Percentiles rank a stretch among this genome's conserved stretches.
phyloP scores from a whole-genome alignment of 345 rosid genomes.

The Capsella bursapastoris region DNA sequence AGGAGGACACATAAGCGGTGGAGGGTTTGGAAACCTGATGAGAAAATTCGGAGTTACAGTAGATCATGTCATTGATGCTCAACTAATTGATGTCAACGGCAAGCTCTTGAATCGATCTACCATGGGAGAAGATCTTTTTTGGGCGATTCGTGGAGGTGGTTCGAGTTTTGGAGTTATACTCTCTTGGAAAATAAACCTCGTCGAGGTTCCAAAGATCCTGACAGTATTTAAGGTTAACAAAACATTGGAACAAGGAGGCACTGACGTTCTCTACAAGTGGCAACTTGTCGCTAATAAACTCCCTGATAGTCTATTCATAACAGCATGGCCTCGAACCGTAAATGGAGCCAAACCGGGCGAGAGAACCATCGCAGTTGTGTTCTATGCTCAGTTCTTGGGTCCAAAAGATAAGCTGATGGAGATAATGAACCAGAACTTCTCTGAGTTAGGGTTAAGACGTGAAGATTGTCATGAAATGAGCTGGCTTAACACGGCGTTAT shows the following conservation, averaged over 20 bases:
- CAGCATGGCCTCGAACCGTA: constrained; percentile 35
- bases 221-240: constrained; percentile 33
- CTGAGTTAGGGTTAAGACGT: constrained; percentile 42
- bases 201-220: constrained; percentile 28
- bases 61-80: constrained; percentile 60
- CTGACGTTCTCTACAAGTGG: constrained; percentile 56
- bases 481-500: constrained; percentile 48
- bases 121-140: constrained; percentile 69
- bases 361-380: constrained; percentile 41
- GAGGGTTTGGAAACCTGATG: constrained; percentile 61
- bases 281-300: constrained; percentile 49
- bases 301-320: constrained; percentile 51
- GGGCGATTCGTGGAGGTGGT: constrained; percentile 34
- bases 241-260: constrained; percentile 54
- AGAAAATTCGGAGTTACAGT: constrained; percentile 55
- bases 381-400: constrained; percentile 49
- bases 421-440: constrained; percentile 33
- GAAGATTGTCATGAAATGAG: constrained; percentile 49
- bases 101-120: constrained; percentile 50
- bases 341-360: constrained; percentile 27
- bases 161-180: constrained; percentile 24
- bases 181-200: constrained; percentile 29
- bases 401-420: constrained; percentile 41
- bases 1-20: constrained; percentile 62
- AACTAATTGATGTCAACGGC: constrained; percentile 52